phyloP scores from a whole-genome alignment of 331 rosid species.

The Dryas integrifolia region DNA sequence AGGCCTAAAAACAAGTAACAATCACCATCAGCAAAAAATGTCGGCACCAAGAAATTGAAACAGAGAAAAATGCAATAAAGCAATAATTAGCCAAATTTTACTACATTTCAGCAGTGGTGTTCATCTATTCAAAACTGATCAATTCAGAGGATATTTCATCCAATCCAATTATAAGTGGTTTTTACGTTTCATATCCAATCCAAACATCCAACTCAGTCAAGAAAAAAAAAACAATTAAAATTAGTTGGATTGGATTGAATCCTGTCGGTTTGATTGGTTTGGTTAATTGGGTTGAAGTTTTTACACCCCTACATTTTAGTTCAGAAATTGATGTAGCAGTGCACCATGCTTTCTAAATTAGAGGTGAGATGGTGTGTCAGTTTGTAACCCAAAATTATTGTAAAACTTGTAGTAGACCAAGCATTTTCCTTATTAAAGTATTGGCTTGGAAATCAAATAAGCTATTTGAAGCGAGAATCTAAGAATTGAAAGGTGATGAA shows the following conservation, averaged over 20 bases:
- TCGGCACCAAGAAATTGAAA: neutral
- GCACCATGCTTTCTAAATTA: neutral
- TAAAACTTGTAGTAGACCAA: neutral
- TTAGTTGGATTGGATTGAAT: neutral
- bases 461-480: neutral
- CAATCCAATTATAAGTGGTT: neutral
- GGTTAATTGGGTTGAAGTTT: neutral
- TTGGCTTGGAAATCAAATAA: neutral
- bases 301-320: neutral
- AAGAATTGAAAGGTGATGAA: conserved; percentile 5
- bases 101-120: neutral
- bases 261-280: neutral
- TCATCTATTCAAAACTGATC: neutral
- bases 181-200: neutral
- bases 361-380: neutral
- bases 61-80: neutral
- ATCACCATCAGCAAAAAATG: conserved; percentile 8
- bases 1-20: conserved; percentile 38
- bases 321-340: neutral
- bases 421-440: neutral
- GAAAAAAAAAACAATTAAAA: neutral
- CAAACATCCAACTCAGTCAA: neutral
- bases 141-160: neutral
- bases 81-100: neutral
- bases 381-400: neutral